Evolutionary conservation across 2,329 filamentous ascomycete species (phyloP).

Genomic region (Setomelanomma holmii): DNA sequence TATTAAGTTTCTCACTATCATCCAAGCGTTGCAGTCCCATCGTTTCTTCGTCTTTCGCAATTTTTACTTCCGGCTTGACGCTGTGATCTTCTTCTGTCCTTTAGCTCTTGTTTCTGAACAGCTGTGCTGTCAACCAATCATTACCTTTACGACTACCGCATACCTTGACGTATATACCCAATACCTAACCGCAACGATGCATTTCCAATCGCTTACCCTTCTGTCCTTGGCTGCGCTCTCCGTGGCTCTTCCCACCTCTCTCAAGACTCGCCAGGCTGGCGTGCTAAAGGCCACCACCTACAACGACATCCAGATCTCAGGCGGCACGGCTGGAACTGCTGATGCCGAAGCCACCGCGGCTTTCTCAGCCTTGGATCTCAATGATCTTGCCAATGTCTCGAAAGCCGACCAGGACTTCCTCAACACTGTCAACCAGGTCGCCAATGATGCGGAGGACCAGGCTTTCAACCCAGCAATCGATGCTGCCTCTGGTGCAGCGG

Average conservation of each 20-base stretch:
- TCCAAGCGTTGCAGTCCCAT: slow-evolving; percentile 19
- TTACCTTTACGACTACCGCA: slow-evolving; percentile 5
- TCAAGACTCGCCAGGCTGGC: slow-evolving; percentile 28
- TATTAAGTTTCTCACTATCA: slow-evolving; percentile 26
- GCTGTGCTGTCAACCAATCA: slow-evolving; percentile 33
- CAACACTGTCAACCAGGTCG: slow-evolving; percentile 59
- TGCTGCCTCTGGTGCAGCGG: slow-evolving; percentile 53
- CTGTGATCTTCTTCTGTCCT: slow-evolving; percentile 22
- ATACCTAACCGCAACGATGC: slow-evolving; percentile 30
- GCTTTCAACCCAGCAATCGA: slow-evolving; percentile 63
- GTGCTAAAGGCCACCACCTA: slow-evolving; percentile 42
- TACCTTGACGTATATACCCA: background rate
- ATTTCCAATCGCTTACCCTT: slow-evolving; percentile 34
- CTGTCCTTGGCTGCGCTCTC: slow-evolving; percentile 36
- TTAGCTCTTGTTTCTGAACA: slow-evolving; percentile 21
- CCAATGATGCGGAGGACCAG: slow-evolving; percentile 62
- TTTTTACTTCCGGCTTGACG: slow-evolving; percentile 35
- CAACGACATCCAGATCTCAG: slow-evolving; percentile 55
- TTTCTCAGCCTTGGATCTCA: slow-evolving; percentile 60
- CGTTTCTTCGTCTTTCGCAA: slow-evolving; percentile 13
- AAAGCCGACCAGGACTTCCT: slow-evolving; percentile 60
- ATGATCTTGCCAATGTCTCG: slow-evolving; percentile 57
- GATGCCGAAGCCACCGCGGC: slow-evolving; percentile 49
- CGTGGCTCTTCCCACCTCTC: slow-evolving; percentile 30
- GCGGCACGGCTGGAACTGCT: slow-evolving; percentile 11